Percentiles rank a stretch among this genome's conserved stretches.
These are phyloP conservation scores for Cordyceps militaris DNA, from an alignment of 2,329 filamentous ascomycete species.

Conservation along the genomic window DNA sequence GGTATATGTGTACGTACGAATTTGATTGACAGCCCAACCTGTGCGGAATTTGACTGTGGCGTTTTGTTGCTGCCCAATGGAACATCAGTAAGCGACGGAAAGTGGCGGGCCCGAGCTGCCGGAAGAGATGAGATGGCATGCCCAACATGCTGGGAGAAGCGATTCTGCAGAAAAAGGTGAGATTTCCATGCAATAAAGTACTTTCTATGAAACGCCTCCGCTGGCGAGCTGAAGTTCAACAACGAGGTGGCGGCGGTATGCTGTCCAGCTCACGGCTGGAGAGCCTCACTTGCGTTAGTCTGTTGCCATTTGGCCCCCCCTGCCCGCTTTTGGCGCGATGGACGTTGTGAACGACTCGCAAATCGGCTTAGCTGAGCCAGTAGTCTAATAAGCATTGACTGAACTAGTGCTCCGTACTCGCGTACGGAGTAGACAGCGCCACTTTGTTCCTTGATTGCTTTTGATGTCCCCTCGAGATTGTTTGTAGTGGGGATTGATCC, in stretches of 20 bases:
- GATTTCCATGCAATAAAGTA: not conserved
- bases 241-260: not conserved
- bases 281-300: not conserved
- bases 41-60: not conserved
- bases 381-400: not conserved
- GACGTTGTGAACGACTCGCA: not conserved
- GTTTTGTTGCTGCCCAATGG: constrained; percentile 9
- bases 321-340: not conserved
- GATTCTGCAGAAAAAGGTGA: not conserved
- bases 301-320: not conserved
- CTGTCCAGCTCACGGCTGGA: not conserved
- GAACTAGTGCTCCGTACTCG: not conserved
- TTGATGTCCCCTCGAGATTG: constrained; percentile 12
- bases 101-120: not conserved
- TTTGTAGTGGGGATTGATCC: constrained; percentile 7
- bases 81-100: not conserved
- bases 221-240: not conserved
- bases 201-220: not conserved
- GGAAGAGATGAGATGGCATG: not conserved
- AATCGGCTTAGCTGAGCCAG: not conserved
- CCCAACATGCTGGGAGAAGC: not conserved
- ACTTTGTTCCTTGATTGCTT: not conserved
- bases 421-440: not conserved
- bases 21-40: not conserved
- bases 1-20: not conserved